Conservation (phyloP, 768 basidiomycete species). For the Tubosaeta brunneosetosa region DNA sequence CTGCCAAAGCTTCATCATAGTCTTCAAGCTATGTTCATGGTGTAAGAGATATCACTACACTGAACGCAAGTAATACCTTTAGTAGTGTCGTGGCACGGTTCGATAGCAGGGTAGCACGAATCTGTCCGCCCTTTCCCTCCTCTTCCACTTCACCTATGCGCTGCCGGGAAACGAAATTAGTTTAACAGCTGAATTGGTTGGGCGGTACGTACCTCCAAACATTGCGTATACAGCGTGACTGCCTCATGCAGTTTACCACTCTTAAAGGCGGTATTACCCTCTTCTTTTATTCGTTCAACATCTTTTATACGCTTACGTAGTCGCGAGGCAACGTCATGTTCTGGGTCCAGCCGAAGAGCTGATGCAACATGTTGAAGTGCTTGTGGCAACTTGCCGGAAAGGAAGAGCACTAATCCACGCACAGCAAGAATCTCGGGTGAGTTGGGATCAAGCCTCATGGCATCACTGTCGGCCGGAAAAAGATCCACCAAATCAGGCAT, state of each 20-base stretch:
- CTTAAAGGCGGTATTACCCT: slow-evolving; percentile 79
- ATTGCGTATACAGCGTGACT: slow-evolving; percentile 61
- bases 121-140: slow-evolving; percentile 75
- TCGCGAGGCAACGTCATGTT: slow-evolving; percentile 62
- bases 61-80: slow-evolving; percentile 44
- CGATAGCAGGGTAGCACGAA: slow-evolving; percentile 73
- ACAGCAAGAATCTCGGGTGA: slow-evolving; percentile 76
- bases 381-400: slow-evolving; percentile 63
- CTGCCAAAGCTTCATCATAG: slow-evolving; percentile 64
- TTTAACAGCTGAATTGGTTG: neutral
- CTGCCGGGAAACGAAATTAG: slow-evolving; percentile 31
- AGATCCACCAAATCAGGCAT: slow-evolving; percentile 3
- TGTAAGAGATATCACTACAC: slow-evolving; percentile 1
- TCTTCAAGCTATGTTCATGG: slow-evolving; percentile 47
- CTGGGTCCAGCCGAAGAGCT: slow-evolving; percentile 76
- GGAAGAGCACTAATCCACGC: slow-evolving; percentile 77
- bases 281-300: slow-evolving; percentile 79
- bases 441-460: slow-evolving; percentile 62
- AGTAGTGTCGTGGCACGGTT: slow-evolving; percentile 80
- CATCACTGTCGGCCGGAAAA: slow-evolving; percentile 47
- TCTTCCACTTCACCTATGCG: slow-evolving; percentile 62
- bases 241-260: slow-evolving; percentile 54
- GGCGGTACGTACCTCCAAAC: slow-evolving; percentile 51
- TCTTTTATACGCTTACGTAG: slow-evolving; percentile 78
- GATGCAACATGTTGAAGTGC: slow-evolving; percentile 66